Conservation (phyloP, 23 red algal genomes). For the Gracilaria domingensis region DNA sequence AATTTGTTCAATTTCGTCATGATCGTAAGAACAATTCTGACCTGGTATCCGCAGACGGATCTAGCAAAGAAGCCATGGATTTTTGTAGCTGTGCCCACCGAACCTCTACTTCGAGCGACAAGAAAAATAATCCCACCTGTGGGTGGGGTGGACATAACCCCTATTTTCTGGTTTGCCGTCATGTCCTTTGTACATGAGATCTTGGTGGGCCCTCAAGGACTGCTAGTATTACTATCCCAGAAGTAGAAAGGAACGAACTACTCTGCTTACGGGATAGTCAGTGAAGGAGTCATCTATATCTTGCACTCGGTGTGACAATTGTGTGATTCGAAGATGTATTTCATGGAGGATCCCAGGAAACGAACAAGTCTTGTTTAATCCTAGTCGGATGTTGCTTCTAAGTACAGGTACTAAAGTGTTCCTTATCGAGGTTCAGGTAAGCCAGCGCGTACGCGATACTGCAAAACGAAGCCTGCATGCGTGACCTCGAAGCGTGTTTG, state of each 20-base stretch:
- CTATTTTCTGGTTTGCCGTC: constrained; percentile 95
- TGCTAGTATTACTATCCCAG: constrained; percentile 70
- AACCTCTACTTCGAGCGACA: constrained; percentile 86
- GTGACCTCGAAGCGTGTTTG: constrained; percentile 44
- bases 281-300: background rate
- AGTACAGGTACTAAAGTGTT: background rate
- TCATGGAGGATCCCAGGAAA: background rate
- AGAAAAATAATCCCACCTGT: constrained; percentile 85
- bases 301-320: background rate
- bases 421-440: constrained; percentile 9
- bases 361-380: background rate
- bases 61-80: constrained; percentile 78
- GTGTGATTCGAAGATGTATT: background rate
- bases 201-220: constrained; percentile 90
- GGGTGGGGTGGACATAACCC: constrained; percentile 97
- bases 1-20: constrained; percentile 86
- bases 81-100: constrained; percentile 78
- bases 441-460: constrained; percentile 37
- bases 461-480: constrained; percentile 56
- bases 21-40: constrained; percentile 82
- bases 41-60: constrained; percentile 91
- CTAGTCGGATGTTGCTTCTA: background rate
- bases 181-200: constrained; percentile 93
- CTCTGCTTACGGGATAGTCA: background rate
- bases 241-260: constrained; percentile 14